Base-by-base conservation (phyloP, 139 green algal genomes). In the Yamagishiella unicocca region DNA sequence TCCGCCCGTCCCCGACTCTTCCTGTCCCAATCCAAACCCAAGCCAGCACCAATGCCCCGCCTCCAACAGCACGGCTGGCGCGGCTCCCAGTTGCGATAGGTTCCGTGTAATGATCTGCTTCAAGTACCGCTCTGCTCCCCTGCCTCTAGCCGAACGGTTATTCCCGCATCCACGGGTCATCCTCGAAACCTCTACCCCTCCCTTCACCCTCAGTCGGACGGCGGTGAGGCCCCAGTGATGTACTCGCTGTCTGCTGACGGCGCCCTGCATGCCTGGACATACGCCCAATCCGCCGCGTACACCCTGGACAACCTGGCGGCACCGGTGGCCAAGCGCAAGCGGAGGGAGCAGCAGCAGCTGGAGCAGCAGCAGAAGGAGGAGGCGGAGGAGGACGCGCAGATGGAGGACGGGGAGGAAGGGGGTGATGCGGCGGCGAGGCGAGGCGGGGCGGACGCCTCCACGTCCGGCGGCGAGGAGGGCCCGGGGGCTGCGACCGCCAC, bases 241-340 rank as follows among this genome's bases (percentile, higher is more conserved):
- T 96, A 96, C 91, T 97, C 96, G 0, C 67, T 98, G 0, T 96
- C 95, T 0, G 88, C 88, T 0, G 97, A 99, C 89, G 97, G 97
- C 27, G 96, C 96, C 1, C 90, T 99, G 71, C 96, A 97, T 89
- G 84, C 79, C 21, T 99, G 97, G 96, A 87, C 78, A 29, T 97
- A 90, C 75, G 79, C 61, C 35, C 33, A n/a, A 38, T 37, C 33
- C 4, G 45, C 64, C 31, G 81, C 12, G 0, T 43, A 87, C 81
- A 55, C 12, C 4, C 50, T 67, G 5, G 46, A 45, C 81, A 82
- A 84, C 45, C 54, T 71, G 50, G 83, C 42, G 37, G 31, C 68
- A 17, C 27, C 67, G 43, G 83, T 68, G 46, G 53, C 55, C 17
- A 45, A 21, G 54, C 35, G 43, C 46, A 76, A 35, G 76, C 87